Evolutionary conservation across 768 basidiomycete genomes (phyloP), one percentile per base, ranked within the genome.

Genomic region (Leccinellum rugosiceps): DNA sequence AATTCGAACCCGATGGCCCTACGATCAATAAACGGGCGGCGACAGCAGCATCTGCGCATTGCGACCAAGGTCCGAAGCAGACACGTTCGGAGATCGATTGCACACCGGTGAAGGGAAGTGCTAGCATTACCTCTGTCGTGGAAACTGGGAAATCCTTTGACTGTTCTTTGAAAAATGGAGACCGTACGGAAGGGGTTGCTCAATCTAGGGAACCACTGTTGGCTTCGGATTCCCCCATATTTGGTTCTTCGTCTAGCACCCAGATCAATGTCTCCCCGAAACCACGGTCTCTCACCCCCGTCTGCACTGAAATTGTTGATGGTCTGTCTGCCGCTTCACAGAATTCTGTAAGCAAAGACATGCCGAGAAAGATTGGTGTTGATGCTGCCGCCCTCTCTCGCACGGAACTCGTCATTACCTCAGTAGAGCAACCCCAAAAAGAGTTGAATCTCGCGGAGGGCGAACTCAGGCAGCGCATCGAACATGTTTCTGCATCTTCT

Each of bases 1-100:
- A 74, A 38, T 63, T 70, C 47, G 66, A 66, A 52, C 19, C 50
- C 10, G 57, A 70, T 41, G 11, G 41, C 19, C 32, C 38, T 26
- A 10, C 10, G 7, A 4, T 44, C 23, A 38, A 31, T 31, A 45
- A 54, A 19, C 50, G 14, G 23, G 11, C 6, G 28, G 35, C n/a
- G 11, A 53, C n/a, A 1, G 9, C 23, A 43, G 17, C n/a, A 46
- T 48, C 59, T 41, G 4, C 28, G 46, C 19, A 50, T 26, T 32
- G 48, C 30, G 38, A 48, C 23, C 49, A 38, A 19, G 44, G 31
- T 50, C 19, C 7, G 32, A 44, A 52, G 35, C 25, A 14, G 21
- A 35, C 46, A 48, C 58, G 34, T 51, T 47, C 34, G 31, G 23
- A 30, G 28, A 26, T 23, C 25, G 52, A 53, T 32, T 54, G 52